phyloP scores from a whole-genome alignment of 192 early-diverging fungal species.

The Ambispora gerdemannii region DNA sequence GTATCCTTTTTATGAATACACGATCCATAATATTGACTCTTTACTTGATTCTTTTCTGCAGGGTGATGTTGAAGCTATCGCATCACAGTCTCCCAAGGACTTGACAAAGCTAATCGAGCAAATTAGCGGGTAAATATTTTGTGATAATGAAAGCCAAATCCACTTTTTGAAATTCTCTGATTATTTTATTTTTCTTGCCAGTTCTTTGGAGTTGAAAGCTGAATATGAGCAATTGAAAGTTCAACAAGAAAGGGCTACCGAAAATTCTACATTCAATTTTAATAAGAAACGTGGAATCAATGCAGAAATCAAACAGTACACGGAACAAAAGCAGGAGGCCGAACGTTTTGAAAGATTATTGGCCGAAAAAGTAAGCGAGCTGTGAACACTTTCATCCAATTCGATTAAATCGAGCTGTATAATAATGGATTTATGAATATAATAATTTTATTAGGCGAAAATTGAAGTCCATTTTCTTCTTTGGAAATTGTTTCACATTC shows the following conservation, averaged over 20 bases:
- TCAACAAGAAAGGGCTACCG: conserved; percentile 80
- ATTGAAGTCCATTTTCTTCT: conserved; percentile 69
- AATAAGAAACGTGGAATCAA: conserved; percentile 87
- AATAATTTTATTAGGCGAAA: conserved; percentile 46
- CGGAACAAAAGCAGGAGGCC: conserved; percentile 89
- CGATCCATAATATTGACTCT: neutral
- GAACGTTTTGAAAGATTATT: conserved; percentile 72
- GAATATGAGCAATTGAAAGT: conserved; percentile 86
- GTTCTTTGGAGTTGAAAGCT: conserved; percentile 81
- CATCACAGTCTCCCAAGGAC: conserved; percentile 93
- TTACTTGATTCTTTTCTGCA: neutral
- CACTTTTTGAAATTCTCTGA: neutral
- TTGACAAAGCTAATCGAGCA: conserved; percentile 92
- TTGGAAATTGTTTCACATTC: conserved; percentile 91
- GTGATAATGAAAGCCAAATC: neutral
- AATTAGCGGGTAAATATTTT: conserved; percentile 70
- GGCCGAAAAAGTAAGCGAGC: conserved; percentile 57
- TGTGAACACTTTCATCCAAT: too few relatives aligned
- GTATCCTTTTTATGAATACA: conserved; percentile 21
- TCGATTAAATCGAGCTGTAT: too few relatives aligned
- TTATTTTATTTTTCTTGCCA: conserved; percentile 24
- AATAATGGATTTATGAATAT: too few relatives aligned
- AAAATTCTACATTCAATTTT: conserved; percentile 84
- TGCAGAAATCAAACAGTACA: conserved; percentile 88
- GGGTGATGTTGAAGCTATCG: conserved; percentile 96